phyloP scores from a whole-genome alignment of 371 early-diverging fungal genomes.

The Hamiltosporidium tvaerminnensis region DNA sequence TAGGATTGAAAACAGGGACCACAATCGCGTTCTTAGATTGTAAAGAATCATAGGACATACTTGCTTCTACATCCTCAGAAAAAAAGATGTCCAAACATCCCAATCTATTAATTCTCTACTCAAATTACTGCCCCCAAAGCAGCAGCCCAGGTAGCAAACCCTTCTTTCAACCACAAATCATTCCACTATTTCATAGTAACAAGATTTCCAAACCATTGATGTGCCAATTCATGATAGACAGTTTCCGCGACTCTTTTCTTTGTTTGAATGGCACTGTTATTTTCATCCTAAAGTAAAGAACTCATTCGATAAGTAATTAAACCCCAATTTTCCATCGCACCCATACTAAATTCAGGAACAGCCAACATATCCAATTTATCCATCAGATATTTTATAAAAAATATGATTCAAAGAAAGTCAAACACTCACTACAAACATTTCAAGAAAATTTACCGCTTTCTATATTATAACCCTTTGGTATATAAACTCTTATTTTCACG shows the following conservation, averaged over 20 bases:
- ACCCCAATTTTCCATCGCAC: constrained; percentile 74
- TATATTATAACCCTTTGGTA: constrained; percentile 56
- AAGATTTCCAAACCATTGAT: constrained; percentile 72
- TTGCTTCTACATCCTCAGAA: constrained; percentile 58
- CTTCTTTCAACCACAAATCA: constrained; percentile 84
- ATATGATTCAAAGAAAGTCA: constrained; percentile 65
- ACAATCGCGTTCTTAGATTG: constrained; percentile 76
- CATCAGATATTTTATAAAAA: constrained; percentile 66
- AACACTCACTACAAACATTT: constrained; percentile 57
- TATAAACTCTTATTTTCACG: constrained; percentile 61
- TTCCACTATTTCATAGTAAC: constrained; percentile 79
- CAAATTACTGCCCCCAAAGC: constrained; percentile 61
- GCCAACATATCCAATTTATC: constrained; percentile 73
- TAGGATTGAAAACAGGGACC: constrained; percentile 63
- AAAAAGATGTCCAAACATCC: constrained; percentile 55
- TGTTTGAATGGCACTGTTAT: constrained; percentile 55
- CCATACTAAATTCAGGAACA: constrained; percentile 68
- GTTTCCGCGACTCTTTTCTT: constrained; percentile 65
- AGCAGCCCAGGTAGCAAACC: constrained; percentile 80
- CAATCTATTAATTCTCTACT: constrained; percentile 55
- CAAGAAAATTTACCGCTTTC: constrained; percentile 64
- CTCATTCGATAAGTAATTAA: constrained; percentile 71
- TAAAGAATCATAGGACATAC: constrained; percentile 61
- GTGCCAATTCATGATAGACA: constrained; percentile 77
- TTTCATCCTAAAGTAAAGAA: constrained; percentile 59